phyloP scores from a whole-genome alignment of 768 basidiomycete species.

The Tylopilus subfusipes region DNA sequence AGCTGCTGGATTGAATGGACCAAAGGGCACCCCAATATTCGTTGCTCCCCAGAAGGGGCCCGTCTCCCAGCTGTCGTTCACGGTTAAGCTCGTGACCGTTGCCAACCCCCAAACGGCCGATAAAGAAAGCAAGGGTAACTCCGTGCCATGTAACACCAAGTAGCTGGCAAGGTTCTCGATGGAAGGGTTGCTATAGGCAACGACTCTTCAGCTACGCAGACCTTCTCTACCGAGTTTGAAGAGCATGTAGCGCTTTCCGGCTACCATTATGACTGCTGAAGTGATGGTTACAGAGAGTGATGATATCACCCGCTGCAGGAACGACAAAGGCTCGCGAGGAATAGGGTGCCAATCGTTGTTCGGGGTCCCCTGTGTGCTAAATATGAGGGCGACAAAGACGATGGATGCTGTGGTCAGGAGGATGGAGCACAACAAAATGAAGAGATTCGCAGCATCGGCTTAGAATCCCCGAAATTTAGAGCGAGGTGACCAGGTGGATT shows the following conservation, averaged over 20 bases:
- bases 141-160: not conserved
- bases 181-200: not conserved
- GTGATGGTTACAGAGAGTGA: not conserved
- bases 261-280: not conserved
- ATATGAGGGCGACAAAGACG: not conserved
- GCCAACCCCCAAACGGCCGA: too few species aligned
- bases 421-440: not conserved
- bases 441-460: not conserved
- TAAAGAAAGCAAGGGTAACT: not conserved
- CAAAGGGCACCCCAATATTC: not conserved
- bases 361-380: too few species aligned
- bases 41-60: accelerated
- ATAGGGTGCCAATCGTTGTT: too few species aligned
- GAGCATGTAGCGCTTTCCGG: conserved; percentile 3
- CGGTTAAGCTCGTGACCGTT: too few species aligned
- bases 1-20: not conserved
- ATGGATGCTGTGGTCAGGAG: not conserved
- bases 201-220: conserved; percentile 2
- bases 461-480: too few species aligned
- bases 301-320: not conserved
- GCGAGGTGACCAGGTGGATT: not conserved
- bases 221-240: not conserved
- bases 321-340: not conserved
- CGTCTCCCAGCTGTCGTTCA: conserved; percentile 8
- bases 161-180: not conserved